Base-by-base conservation (phyloP, 805 yeast genomes). In the Zygosaccharomyces siamensis region DNA sequence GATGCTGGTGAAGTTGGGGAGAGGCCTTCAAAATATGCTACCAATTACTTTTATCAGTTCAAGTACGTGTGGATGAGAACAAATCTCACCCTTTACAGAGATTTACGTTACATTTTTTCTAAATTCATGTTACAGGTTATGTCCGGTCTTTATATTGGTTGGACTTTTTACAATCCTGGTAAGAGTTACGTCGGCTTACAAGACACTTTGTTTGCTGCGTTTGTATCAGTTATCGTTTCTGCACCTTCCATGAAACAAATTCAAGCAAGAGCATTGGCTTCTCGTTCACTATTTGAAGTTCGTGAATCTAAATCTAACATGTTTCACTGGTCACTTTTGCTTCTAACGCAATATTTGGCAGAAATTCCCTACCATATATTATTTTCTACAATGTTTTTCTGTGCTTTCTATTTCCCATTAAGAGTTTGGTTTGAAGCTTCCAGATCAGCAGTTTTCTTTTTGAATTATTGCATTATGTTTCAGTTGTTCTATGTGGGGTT, bases 291-390 rank as follows among this genome's bases (percentile, higher is more conserved):
- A 35, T 85, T 69, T 60, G 90, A 84, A 64, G 86, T 78, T 11
- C 75, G 92, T 59, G 92, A 85, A 61, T 73, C 80, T 20, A 76
- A 81, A 50, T 81, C 87, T 3, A 84, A 83, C 60, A 85, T 86
- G 36, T 85, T 80, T 70, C 84, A 82, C 58, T 85, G 90, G 90
- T 71, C 80, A 23, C 65, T 76, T 36, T 64, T 85, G 65, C 60
- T 83, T 41, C 43, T 82, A n/a, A 65, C 83, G 5, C 82, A 81
- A 56, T 71, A 71, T 51, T 37, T 79, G 16, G 73, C 73, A 50
- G 92, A 85, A 62, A 56, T 82, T 21, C 89, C 89, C 2, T 85
- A 80, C 67, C 75, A 75, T 49, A 56, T 74, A 30, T 51, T 76
- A 36, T 69, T 72, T 56, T 69, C 76, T 7, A 77, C 85, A 6